Evolutionary conservation across 495 filamentous ascomycete genomes (phyloP).

Genomic region (Daldinia concentrica): DNA sequence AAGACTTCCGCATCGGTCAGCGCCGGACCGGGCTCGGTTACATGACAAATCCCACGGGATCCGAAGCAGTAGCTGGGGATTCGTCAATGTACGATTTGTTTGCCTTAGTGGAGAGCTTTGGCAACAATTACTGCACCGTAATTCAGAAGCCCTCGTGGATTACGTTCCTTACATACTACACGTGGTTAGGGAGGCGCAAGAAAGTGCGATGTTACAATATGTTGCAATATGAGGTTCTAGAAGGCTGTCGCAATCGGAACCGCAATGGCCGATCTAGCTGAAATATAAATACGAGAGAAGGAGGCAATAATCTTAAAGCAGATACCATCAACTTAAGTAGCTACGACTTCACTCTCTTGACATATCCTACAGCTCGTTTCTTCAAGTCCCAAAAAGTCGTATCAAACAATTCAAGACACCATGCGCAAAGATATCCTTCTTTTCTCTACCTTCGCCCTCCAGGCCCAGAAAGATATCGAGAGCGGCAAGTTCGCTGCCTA

Average conservation of each 20-base stretch:
- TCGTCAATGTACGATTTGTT: slow-evolving; percentile 31
- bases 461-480: slow-evolving; percentile 41
- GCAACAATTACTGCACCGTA: slow-evolving; percentile 4
- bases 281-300: slow-evolving; percentile 6
- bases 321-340: background rate
- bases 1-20: background rate
- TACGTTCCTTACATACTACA: background rate
- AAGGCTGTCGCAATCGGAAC: background rate
- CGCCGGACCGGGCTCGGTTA: background rate
- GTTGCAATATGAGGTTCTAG: background rate
- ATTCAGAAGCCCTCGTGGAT: slow-evolving; percentile 4
- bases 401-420: background rate
- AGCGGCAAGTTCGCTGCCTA: slow-evolving; percentile 9
- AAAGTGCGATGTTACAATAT: slow-evolving; percentile 11
- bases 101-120: slow-evolving; percentile 3
- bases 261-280: background rate
- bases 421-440: slow-evolving; percentile 25
- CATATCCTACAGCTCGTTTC: too few relatives aligned
- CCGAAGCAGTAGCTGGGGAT: background rate
- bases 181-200: background rate
- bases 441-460: slow-evolving; percentile 23
- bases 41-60: slow-evolving; percentile 9
- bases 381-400: too few relatives aligned
- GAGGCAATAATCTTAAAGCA: background rate
- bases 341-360: background rate